phyloP scores from a whole-genome alignment of 768 basidiomycete genomes.

The Leccinum incarnatum region DNA sequence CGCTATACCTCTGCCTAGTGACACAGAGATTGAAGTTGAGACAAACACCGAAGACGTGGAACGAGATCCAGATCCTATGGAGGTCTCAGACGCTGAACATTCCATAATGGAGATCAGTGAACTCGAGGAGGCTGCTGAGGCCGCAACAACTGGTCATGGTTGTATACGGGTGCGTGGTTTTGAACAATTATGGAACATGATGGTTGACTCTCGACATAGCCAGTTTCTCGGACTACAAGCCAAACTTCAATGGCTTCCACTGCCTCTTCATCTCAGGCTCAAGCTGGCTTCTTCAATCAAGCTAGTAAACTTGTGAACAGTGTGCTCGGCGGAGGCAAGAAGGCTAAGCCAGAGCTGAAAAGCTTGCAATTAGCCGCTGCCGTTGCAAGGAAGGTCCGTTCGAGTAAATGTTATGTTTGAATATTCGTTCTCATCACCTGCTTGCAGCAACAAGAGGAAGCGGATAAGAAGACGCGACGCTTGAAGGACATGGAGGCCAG shows the following conservation, averaged over 20 bases:
- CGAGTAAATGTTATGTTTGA: not conserved
- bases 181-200: not conserved
- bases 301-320: constrained; percentile 67
- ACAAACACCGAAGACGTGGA: constrained; percentile 9
- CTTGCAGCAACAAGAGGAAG: constrained; percentile 82
- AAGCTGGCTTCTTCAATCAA: constrained; percentile 64
- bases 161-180: constrained; percentile 41
- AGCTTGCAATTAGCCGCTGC: constrained; percentile 78
- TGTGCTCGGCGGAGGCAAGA: constrained; percentile 68
- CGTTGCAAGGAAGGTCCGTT: constrained; percentile 83
- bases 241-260: constrained; percentile 54
- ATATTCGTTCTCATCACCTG: constrained; percentile 6
- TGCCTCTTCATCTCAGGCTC: constrained; percentile 38
- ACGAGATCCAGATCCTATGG: constrained; percentile 20
- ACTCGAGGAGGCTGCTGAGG: constrained; percentile 40
- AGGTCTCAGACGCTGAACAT: constrained; percentile 37
- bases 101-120: constrained; percentile 31
- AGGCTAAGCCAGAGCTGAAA: constrained; percentile 74
- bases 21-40: constrained; percentile 13
- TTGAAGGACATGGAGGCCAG: constrained; percentile 82
- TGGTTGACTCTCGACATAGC: constrained; percentile 16
- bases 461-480: constrained; percentile 71
- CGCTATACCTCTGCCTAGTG: not conserved
- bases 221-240: constrained; percentile 43
- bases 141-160: constrained; percentile 36